Conservation (phyloP, 805 yeast genomes). For the Barnettozyma sp. region DNA sequence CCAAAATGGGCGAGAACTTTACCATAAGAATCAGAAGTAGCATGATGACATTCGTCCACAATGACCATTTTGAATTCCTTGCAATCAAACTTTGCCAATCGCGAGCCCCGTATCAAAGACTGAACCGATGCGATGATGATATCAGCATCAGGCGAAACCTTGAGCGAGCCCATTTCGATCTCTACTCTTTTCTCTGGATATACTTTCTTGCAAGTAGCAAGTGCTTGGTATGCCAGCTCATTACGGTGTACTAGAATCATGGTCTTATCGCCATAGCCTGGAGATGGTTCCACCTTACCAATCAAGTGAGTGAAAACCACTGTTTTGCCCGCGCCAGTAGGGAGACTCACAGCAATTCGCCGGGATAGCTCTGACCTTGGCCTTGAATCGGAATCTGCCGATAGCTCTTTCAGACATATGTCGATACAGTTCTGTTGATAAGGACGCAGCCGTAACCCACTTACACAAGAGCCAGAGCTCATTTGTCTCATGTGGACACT, state of each 20-base stretch:
- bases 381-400: too few relatives aligned
- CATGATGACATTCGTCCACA: conserved; percentile 91
- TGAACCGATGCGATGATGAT: conserved; percentile 75
- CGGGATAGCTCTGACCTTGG: too few relatives aligned
- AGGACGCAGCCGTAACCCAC: too few relatives aligned
- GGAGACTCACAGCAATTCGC: conserved; percentile 75
- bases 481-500: too few relatives aligned
- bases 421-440: conserved; percentile 72
- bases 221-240: conserved; percentile 73
- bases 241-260: conserved; percentile 74
- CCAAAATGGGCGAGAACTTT: conserved; percentile 51
- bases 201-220: conserved; percentile 35
- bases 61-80: conserved; percentile 62
- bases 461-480: too few relatives aligned
- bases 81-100: conserved; percentile 52
- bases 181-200: conserved; percentile 49
- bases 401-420: conserved; percentile 43
- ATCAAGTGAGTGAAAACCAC: conserved; percentile 63
- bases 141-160: conserved; percentile 42
- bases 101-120: conserved; percentile 43
- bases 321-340: conserved; percentile 95
- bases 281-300: conserved; percentile 32
- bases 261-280: conserved; percentile 28
- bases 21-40: conserved; percentile 64
- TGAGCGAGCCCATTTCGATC: conserved; percentile 59